Conservation (phyloP, 768 basidiomycete genomes). For the Sutorius australiensis region DNA sequence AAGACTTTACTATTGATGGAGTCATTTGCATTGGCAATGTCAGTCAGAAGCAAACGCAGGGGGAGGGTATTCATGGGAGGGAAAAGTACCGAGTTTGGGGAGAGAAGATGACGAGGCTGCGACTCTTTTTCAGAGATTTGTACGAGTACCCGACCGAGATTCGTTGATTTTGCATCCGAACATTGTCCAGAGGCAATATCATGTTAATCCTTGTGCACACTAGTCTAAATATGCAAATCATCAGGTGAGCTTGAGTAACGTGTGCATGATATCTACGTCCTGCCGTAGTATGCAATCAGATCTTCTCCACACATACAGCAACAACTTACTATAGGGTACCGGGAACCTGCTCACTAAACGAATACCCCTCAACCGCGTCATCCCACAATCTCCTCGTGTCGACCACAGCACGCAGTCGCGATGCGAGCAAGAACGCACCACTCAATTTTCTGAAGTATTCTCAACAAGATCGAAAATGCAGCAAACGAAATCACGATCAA, state of each 20-base stretch:
- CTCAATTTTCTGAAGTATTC: conserved; percentile 59
- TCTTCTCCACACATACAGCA: not conserved
- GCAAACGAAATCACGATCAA: conserved; percentile 8
- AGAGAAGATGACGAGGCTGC: conserved; percentile 1
- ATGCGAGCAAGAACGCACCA: conserved; percentile 75
- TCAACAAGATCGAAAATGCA: not conserved
- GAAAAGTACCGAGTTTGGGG: conserved; percentile 12
- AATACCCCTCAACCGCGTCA: conserved; percentile 42
- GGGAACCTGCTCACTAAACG: conserved; percentile 7
- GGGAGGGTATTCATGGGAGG: conserved; percentile 21
- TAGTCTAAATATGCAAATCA: not conserved
- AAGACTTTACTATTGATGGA: conserved; percentile 19
- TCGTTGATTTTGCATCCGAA: not conserved
- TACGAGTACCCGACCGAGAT: not conserved
- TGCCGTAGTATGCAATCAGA: not conserved
- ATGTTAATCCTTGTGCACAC: not conserved
- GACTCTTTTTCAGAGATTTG: not conserved
- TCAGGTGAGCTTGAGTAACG: not conserved
- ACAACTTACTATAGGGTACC: conserved; percentile 1
- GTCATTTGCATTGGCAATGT: conserved; percentile 18
- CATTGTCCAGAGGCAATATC: not conserved
- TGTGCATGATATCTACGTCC: not conserved
- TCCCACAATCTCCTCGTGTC: conserved; percentile 78
- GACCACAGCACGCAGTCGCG: conserved; percentile 68
- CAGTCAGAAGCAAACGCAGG: conserved; percentile 22